Evolutionary conservation across 495 filamentous ascomycete species (phyloP), one percentile per base, ranked within the genome.

Genomic region (Hyaloscypha finlandica): DNA sequence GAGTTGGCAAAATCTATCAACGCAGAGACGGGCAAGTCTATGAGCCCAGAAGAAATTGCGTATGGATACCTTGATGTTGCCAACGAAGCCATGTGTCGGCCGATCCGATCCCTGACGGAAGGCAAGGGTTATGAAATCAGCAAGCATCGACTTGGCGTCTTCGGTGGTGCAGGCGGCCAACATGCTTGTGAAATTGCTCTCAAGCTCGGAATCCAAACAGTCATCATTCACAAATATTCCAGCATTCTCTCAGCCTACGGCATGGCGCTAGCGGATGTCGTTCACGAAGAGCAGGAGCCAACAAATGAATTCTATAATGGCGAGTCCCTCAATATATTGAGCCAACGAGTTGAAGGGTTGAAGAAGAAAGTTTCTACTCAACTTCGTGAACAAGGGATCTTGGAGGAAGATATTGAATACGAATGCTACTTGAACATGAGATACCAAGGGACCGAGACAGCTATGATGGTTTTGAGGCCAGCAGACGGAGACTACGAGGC

Each of bases 171-270:
- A 1, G 95, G 94, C 59, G 94, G 94, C 2, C 94, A 98, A 74
- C 94, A 98, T 72, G 94, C 95, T 6, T 90, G 94, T 25, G 92
- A 92, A 19, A 96, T 98, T 72, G 94, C 94, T 8, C 89, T 92
- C 69, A 89, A 88, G 14, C 81, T 98, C 25, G 94, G 94, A 0
- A 92, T 98, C 68, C 84, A 80, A 33, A 91, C 94, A 74, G 93
- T 97, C 32, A 79, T 98, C 5, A 83, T 98, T 12, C 94, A 97
- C 72, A 83, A 89, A 42, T 97, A 97, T 74, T 97, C 94, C 0
- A 96, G 93, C 0, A 92, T 98, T 3, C 83, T 98, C 0, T 97
- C 93, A 0, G 94, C 94, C 2, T 98, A 97, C 69, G 94, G 94
- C 16, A 97, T 98, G 94, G 92, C 92, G 3, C 77, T 98, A 25